Conservation (phyloP, 1,284 basidiomycete genomes). For the Cryptococcus hybrid region DNA sequence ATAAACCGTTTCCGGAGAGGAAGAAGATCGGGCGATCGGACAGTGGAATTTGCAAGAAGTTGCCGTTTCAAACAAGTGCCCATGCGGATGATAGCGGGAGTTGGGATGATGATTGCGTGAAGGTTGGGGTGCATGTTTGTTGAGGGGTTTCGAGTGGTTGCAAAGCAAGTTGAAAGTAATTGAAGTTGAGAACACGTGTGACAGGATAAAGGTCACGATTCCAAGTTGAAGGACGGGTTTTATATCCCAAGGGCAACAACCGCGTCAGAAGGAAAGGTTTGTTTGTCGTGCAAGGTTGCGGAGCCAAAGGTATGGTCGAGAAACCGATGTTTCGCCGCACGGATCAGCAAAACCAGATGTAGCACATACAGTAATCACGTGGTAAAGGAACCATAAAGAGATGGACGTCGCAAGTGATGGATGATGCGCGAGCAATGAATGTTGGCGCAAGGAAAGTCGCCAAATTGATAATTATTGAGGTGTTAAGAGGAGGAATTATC, state of each 20-base stretch:
- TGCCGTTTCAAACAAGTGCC: slow-evolving; percentile 4
- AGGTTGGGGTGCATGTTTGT: slow-evolving; percentile 32
- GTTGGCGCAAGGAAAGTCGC: no score
- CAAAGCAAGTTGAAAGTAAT: background rate
- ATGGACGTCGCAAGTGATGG: no score
- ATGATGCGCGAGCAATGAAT: no score
- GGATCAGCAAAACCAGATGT: background rate
- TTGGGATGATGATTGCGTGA: slow-evolving; percentile 18
- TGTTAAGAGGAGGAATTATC: no score
- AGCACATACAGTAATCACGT: background rate
- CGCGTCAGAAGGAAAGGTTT: background rate
- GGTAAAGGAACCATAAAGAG: no score
- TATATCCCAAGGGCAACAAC: background rate
- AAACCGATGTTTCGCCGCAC: no score
- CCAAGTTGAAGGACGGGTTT: background rate
- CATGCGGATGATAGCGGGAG: slow-evolving; percentile 20
- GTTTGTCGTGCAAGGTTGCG: background rate
- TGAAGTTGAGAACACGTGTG: background rate
- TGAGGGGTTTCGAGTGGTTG: background rate
- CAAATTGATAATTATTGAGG: no score
- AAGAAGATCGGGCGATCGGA: slow-evolving; percentile 8
- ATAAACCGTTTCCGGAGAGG: slow-evolving; percentile 7
- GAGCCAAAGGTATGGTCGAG: background rate
- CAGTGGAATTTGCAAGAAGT: slow-evolving; percentile 5
- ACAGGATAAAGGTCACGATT: background rate